phyloP scores from a whole-genome alignment of 2,329 filamentous ascomycete species.

The Sporothrix sp. region DNA sequence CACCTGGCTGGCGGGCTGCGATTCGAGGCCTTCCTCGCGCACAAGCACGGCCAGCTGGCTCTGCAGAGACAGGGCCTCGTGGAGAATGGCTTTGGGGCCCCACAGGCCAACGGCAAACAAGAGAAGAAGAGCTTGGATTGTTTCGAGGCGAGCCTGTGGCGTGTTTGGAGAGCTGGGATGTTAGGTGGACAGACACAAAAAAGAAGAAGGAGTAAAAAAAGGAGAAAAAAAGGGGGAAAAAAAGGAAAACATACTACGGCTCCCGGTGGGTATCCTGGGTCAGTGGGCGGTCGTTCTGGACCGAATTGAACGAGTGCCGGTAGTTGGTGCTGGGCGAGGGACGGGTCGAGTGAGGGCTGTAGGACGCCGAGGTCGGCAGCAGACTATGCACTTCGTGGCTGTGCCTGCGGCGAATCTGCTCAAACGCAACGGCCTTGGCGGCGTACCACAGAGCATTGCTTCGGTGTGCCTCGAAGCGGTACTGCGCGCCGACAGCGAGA shows the following conservation, averaged over 20 bases:
- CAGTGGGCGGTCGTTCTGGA: slow-evolving; percentile 45
- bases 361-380: slow-evolving; percentile 46
- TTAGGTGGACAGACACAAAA: background rate
- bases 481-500: slow-evolving; percentile 57
- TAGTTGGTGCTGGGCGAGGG: slow-evolving; percentile 49
- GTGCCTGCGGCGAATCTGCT: slow-evolving; percentile 48
- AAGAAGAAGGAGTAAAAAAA: background rate
- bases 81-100: slow-evolving; percentile 50
- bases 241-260: slow-evolving; percentile 39
- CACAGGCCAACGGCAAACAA: slow-evolving; percentile 52
- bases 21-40: slow-evolving; percentile 46
- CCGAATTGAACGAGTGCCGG: slow-evolving; percentile 49
- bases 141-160: slow-evolving; percentile 50
- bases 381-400: slow-evolving; percentile 48
- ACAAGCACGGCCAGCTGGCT: slow-evolving; percentile 49
- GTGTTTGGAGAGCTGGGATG: slow-evolving; percentile 45
- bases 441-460: slow-evolving; percentile 54
- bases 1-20: slow-evolving; percentile 36
- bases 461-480: slow-evolving; percentile 50
- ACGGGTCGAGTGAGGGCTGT: slow-evolving; percentile 50
- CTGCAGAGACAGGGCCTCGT: slow-evolving; percentile 50
- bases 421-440: slow-evolving; percentile 46
- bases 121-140: slow-evolving; percentile 53
- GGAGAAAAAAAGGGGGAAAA: background rate
- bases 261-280: slow-evolving; percentile 51